A percentile compares a stretch with the other conserved stretches of the same genome.
phyloP scores from a whole-genome alignment of 441 rosid species.

The Erodium texanum region DNA sequence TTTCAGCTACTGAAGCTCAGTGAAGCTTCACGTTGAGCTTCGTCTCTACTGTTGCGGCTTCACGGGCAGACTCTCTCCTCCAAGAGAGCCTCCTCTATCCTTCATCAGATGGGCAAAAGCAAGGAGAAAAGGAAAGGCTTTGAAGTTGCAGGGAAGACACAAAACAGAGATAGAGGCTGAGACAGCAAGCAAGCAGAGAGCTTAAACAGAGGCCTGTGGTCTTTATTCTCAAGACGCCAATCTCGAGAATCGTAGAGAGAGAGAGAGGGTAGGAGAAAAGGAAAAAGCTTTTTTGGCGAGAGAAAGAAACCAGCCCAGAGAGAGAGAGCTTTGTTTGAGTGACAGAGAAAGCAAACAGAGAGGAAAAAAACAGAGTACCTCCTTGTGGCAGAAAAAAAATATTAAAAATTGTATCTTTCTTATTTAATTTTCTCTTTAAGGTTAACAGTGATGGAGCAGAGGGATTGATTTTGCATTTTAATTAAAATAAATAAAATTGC shows the following conservation, averaged over 20 bases:
- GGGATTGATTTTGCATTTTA: not conserved
- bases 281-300: not conserved
- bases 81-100: not conserved
- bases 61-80: too few species aligned
- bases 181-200: not conserved
- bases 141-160: not conserved
- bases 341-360: slow-evolving; percentile 1
- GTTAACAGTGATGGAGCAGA: not conserved
- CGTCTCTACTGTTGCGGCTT: not conserved
- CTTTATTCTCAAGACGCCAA: slow-evolving; percentile 1
- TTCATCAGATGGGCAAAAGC: not conserved
- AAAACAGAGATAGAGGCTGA: not conserved
- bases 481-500: too few species aligned
- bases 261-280: not conserved
- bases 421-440: not conserved
- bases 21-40: too few species aligned
- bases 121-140: not conserved
- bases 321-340: not conserved
- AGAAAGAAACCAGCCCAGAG: slow-evolving; percentile 1
- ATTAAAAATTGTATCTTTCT: not conserved
- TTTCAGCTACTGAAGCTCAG: not conserved
- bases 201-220: slow-evolving; percentile 1
- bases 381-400: not conserved
- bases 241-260: not conserved
- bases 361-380: not conserved